Conservation (phyloP, 192 early-diverging fungal species). For the Podila verticillata region DNA sequence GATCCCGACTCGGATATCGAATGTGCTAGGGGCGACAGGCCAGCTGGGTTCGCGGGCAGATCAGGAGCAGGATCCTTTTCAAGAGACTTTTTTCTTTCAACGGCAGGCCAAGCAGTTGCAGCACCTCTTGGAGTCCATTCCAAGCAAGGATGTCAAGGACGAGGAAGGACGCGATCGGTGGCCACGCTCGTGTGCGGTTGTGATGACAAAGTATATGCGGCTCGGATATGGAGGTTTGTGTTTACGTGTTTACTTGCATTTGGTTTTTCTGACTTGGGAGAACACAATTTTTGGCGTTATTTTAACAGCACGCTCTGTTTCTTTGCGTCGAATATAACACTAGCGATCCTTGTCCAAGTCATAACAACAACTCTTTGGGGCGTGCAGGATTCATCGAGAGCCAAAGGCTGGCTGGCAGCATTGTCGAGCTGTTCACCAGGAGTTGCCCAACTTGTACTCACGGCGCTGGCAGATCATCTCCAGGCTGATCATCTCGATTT, state of each 20-base stretch:
- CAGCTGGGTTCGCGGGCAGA: background rate
- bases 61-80: slow-evolving; percentile 23
- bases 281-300: background rate
- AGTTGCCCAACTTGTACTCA: slow-evolving; percentile 8
- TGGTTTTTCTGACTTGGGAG: background rate
- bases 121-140: background rate
- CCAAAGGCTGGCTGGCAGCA: slow-evolving; percentile 12
- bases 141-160: background rate
- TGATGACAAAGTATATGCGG: slow-evolving; percentile 22
- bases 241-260: too few relatives aligned
- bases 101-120: slow-evolving; percentile 16
- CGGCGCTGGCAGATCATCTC: slow-evolving; percentile 10
- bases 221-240: slow-evolving; percentile 23
- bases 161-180: background rate
- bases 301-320: background rate
- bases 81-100: slow-evolving; percentile 20
- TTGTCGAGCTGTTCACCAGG: slow-evolving; percentile 5
- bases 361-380: slow-evolving; percentile 16
- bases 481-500: slow-evolving; percentile 16
- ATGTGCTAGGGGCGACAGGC: slow-evolving; percentile 17
- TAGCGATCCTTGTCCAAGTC: slow-evolving; percentile 21
- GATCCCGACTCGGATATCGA: slow-evolving; percentile 31
- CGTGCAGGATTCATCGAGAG: background rate
- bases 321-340: background rate
- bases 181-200: background rate